Evolutionary conservation across 2,329 filamentous ascomycete genomes (phyloP).

Genomic region (Cryoendolithus antarcticus): DNA sequence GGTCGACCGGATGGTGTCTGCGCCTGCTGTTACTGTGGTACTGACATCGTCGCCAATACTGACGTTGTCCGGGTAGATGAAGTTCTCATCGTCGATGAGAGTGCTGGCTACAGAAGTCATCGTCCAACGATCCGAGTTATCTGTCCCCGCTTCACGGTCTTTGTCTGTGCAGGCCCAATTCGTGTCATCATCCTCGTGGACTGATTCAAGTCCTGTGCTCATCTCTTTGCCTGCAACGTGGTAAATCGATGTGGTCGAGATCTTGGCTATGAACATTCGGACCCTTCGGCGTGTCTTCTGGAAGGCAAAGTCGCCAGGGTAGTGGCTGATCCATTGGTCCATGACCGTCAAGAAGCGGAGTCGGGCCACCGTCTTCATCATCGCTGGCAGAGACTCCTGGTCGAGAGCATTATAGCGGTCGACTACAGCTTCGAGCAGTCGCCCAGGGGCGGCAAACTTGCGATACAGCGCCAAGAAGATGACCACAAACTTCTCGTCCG

Average conservation of each 20-base stretch:
- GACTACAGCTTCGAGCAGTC: slow-evolving; percentile 67
- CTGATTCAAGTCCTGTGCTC: slow-evolving; percentile 59
- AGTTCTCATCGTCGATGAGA: slow-evolving; percentile 22
- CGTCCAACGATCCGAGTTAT: slow-evolving; percentile 25
- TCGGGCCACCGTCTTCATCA: slow-evolving; percentile 69
- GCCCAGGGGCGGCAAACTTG: slow-evolving; percentile 74
- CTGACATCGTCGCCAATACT: slow-evolving; percentile 17
- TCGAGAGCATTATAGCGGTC: slow-evolving; percentile 60
- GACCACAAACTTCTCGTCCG: slow-evolving; percentile 78
- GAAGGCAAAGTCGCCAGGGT: slow-evolving; percentile 90
- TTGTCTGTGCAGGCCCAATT: slow-evolving; percentile 82
- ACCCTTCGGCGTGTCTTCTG: slow-evolving; percentile 59
- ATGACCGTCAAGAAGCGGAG: slow-evolving; percentile 73
- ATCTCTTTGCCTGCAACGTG: slow-evolving; percentile 78
- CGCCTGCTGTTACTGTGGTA: slow-evolving; percentile 5
- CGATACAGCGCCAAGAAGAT: slow-evolving; percentile 89
- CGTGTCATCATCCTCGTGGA: slow-evolving; percentile 79
- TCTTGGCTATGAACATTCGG: slow-evolving; percentile 59
- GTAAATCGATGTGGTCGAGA: slow-evolving; percentile 72
- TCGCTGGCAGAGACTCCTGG: slow-evolving; percentile 53
- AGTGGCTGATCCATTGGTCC: slow-evolving; percentile 77
- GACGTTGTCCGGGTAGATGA: slow-evolving; percentile 17
- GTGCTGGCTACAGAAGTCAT: slow-evolving; percentile 21
- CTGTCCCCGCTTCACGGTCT: slow-evolving; percentile 32
- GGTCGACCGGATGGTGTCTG: slow-evolving; percentile 9